Evolutionary conservation across 2,329 filamentous ascomycete genomes (phyloP).

Genomic region (Neospermospora avenae): DNA sequence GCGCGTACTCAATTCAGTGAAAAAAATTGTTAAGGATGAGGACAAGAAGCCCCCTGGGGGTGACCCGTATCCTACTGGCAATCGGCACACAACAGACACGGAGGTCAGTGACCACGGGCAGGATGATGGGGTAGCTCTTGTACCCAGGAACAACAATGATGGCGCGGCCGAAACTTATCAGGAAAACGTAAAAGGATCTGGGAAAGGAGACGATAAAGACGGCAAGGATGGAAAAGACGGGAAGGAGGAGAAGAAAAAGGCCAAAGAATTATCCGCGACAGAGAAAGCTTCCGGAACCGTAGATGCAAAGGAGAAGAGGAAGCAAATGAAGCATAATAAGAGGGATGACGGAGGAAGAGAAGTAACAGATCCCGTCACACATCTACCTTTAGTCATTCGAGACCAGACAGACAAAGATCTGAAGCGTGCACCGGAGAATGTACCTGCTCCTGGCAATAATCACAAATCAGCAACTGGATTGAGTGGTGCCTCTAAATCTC

Average conservation of each 20-base stretch:
- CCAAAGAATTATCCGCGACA: conserved; percentile 20
- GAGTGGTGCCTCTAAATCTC: conserved; percentile 42
- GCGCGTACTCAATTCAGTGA: conserved; percentile 24
- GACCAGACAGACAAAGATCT: conserved; percentile 52
- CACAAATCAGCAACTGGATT: conserved; percentile 38
- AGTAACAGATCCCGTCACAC: conserved; percentile 58
- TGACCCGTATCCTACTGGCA: conserved; percentile 27
- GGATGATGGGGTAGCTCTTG: neutral
- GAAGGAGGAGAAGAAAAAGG: conserved; percentile 4
- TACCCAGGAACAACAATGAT: conserved; percentile 4
- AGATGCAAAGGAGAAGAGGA: conserved; percentile 29
- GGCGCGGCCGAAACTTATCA: conserved; percentile 1
- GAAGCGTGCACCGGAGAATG: conserved; percentile 38
- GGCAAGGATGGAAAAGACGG: conserved; percentile 2
- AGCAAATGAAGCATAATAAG: conserved; percentile 28
- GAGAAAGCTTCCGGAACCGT: conserved; percentile 23
- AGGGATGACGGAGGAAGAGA: conserved; percentile 37
- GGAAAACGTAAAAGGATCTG: conserved; percentile 3
- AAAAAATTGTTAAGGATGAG: conserved; percentile 26
- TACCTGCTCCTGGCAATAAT: conserved; percentile 15
- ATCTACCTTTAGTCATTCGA: conserved; percentile 53
- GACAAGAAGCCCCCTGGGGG: conserved; percentile 22
- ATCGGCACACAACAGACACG: conserved; percentile 21
- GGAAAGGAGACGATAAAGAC: neutral
- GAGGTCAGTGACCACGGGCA: neutral